Conservation (phyloP, 768 basidiomycete genomes). For the Mrakia frigida region DNA sequence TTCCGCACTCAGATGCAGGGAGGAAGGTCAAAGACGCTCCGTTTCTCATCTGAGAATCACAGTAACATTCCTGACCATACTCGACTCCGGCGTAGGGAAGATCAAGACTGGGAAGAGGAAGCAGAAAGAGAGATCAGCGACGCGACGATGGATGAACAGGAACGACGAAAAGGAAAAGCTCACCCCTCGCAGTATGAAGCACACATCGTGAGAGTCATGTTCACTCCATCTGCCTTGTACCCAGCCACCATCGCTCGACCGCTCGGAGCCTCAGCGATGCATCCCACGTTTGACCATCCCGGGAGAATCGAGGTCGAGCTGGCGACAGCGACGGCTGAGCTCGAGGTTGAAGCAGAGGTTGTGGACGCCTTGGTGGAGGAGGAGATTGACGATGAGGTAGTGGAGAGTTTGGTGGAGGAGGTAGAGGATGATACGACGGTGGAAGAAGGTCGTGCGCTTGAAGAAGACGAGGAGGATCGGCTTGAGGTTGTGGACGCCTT, state of each 20-base stretch:
- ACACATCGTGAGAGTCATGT: slow-evolving; percentile 41
- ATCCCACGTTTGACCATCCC: slow-evolving; percentile 35
- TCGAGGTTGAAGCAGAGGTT: not conserved
- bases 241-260: slow-evolving; percentile 41
- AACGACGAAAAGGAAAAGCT: no score
- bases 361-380: not conserved
- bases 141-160: no score
- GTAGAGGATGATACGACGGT: not conserved
- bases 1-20: slow-evolving; percentile 35
- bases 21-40: slow-evolving; percentile 41
- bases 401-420: not conserved
- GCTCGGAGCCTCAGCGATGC: slow-evolving; percentile 41
- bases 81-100: slow-evolving; percentile 42
- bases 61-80: slow-evolving; percentile 40
- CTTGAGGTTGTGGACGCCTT: no score
- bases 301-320: not conserved
- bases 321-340: not conserved
- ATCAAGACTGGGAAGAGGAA: slow-evolving; percentile 23
- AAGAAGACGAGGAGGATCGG: no score
- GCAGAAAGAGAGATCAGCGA: no score
- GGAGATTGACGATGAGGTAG: not conserved
- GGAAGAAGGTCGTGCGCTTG: not conserved
- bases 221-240: slow-evolving; percentile 33
- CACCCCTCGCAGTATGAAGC: slow-evolving; percentile 17
- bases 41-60: slow-evolving; percentile 40